A percentile compares a stretch with the other conserved stretches of the same genome.
These are phyloP conservation scores for Zoysia pacifica DNA, from an alignment of 176 grass and related monocot genomes.

Conservation along the genomic window DNA sequence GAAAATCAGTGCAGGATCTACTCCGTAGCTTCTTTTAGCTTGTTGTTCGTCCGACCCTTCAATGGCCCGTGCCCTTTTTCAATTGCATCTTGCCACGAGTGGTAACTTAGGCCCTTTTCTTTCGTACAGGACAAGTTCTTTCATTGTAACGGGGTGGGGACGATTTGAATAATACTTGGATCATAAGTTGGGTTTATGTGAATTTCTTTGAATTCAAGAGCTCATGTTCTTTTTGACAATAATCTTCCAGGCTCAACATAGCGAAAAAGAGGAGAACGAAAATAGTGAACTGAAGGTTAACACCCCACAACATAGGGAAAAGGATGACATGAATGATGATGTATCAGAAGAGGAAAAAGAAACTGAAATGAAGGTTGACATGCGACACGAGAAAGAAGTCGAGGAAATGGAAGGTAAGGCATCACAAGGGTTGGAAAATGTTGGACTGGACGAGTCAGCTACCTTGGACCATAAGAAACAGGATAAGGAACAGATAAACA, in stretches of 20 bases:
- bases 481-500: constrained; percentile 21
- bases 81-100: constrained; percentile 15
- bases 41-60: constrained; percentile 31
- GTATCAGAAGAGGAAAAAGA: constrained; percentile 32
- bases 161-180: not conserved
- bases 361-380: constrained; percentile 35
- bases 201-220: constrained; percentile 15
- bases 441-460: constrained; percentile 32
- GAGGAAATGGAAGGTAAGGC: constrained; percentile 33
- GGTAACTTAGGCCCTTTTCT: not conserved
- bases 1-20: constrained; percentile 11
- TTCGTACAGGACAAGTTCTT: not conserved
- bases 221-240: not conserved
- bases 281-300: too few species aligned
- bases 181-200: not conserved
- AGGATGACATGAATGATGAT: too few species aligned
- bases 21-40: constrained; percentile 28
- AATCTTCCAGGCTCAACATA: constrained; percentile 39
- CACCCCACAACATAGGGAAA: too few species aligned
- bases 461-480: constrained; percentile 37
- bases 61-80: not conserved
- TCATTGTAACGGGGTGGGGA: not conserved
- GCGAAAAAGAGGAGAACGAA: too few species aligned
- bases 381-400: constrained; percentile 31
- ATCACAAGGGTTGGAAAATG: constrained; percentile 28